Base-by-base conservation (phyloP, 345 rosid genomes). In the Dipteronia sinensis region DNA sequence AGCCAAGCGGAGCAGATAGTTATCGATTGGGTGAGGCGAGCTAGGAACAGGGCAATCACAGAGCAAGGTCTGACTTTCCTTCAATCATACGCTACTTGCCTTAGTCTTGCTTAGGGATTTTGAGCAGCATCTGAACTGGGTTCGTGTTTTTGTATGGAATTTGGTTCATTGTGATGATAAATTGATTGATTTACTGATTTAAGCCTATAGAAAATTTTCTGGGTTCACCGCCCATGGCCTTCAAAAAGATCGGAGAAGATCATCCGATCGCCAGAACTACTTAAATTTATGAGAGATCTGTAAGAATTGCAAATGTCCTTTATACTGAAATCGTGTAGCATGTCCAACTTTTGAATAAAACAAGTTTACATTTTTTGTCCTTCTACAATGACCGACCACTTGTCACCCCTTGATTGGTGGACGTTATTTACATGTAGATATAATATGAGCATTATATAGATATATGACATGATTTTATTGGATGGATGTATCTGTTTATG, bases 61-160 rank as follows among this genome's bases (percentile, higher is more conserved):
- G 98, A 97, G 83, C 98, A 94, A 89, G 97, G 98, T 59, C 76
- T 93, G 31, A 85, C 87, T 27, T 85, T 94, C 78, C 91, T 97
- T 58, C 96, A 94, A 72, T 89, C 98, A 7, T 94, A 92, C 73
- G 99, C 98, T 47, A 90, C 94, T 44, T 88, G 95, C 83, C 85
- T 88, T 29, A 87, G 91, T 84, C 89, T 91, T 69, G 86, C 94
- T 69, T 94, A 84, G 86, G 65, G 71, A 61, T 71, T 25, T 22
- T 23, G 59, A 2, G 46, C 64, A 38, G 61, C 38, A 13, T 55
- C 49, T 1, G 10, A 20, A 53, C 65, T 53, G 13, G 20, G 17
- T 16, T 23, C 38, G 8, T 22, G 20, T n/a, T 15, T 22, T 55
- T 67, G 65, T 38, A 38, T 42, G 34, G 9, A 53, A 40, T 17